Evolutionary conservation across 257 asterid species (phyloP).

Genomic region (Solanum piurae): DNA sequence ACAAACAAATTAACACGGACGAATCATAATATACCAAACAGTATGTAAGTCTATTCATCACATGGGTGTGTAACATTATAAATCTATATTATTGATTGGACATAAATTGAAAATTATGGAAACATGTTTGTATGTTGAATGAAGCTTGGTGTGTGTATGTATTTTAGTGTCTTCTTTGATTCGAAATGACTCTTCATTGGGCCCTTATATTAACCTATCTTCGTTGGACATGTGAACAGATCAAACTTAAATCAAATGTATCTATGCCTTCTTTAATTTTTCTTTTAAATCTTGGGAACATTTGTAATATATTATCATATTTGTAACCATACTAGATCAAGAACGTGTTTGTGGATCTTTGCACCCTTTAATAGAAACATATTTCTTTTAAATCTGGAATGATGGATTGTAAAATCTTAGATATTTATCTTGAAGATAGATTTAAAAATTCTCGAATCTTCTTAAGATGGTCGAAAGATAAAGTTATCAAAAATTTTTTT

Average conservation of each 20-base stretch:
- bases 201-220: background rate
- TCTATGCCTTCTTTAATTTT: background rate
- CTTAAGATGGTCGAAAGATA: background rate
- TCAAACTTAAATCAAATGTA: background rate
- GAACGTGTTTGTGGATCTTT: background rate
- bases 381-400: background rate
- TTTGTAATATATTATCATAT: background rate
- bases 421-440: background rate
- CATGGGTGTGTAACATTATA: background rate
- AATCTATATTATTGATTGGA: background rate
- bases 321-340: background rate
- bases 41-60: background rate
- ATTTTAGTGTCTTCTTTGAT: background rate
- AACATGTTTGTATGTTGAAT: background rate
- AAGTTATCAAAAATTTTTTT: background rate
- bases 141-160: background rate
- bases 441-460: background rate
- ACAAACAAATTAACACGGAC: fast-evolving
- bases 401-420: background rate
- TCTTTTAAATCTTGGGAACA: background rate
- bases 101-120: background rate
- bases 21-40: background rate
- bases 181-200: background rate
- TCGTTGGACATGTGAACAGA: background rate
- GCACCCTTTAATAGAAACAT: background rate